Conservation (phyloP, 1,139 yeast species). For the Diutina scorzettiae region DNA sequence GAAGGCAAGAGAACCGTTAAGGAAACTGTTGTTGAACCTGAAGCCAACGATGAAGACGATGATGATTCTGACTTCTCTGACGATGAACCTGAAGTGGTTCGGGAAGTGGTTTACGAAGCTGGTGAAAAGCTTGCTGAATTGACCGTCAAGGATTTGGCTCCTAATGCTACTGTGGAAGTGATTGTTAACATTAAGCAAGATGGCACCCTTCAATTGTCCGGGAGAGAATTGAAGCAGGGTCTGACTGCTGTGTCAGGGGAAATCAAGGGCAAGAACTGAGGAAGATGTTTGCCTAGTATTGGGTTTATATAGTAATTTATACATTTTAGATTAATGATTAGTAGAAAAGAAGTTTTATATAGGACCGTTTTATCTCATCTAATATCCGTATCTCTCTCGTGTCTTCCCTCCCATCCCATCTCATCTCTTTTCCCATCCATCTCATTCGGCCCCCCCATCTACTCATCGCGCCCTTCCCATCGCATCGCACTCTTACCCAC, state of each 20-base stretch:
- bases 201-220: constrained; percentile 71
- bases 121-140: constrained; percentile 72
- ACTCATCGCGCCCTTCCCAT: background rate
- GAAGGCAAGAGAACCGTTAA: constrained; percentile 78
- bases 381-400: no score
- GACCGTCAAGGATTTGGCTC: constrained; percentile 60
- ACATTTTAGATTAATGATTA: no score
- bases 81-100: constrained; percentile 61
- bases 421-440: no score
- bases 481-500: constrained; percentile 1
- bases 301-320: no score
- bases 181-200: constrained; percentile 76
- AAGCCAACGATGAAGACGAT: constrained; percentile 36
- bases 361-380: no score
- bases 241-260: constrained; percentile 41
- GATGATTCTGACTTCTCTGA: constrained; percentile 25
- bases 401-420: no score
- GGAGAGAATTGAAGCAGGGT: constrained; percentile 71
- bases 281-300: no score
- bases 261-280: constrained; percentile 12
- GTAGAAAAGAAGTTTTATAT: no score
- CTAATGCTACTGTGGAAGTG: constrained; percentile 63
- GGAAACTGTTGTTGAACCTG: constrained; percentile 66
- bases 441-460: no score
- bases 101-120: constrained; percentile 63